Evolutionary conservation across 176 grass and related monocot genomes (phyloP).

Genomic region (Ensete glaucum): DNA sequence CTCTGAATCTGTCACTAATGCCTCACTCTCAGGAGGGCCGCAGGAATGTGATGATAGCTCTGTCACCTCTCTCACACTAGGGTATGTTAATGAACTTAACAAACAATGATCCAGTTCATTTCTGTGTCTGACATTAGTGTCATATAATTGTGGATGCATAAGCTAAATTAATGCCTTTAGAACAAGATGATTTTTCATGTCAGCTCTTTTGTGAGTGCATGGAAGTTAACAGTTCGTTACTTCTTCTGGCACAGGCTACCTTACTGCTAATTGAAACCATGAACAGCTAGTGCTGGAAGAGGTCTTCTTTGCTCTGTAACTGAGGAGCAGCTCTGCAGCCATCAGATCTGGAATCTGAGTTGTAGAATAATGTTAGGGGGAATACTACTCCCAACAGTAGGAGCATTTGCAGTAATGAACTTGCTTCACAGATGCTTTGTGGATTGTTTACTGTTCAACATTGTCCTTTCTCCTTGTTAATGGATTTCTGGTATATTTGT

Average conservation of each 20-base stretch:
- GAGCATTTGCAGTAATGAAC: not conserved
- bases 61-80: conserved; percentile 81
- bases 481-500: not conserved
- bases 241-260: not conserved
- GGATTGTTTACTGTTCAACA: not conserved
- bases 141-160: too few relatives aligned
- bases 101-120: too few relatives aligned
- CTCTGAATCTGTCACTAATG: conserved; percentile 91
- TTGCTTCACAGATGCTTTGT: not conserved
- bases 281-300: not conserved
- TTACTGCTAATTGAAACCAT: not conserved
- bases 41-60: conserved; percentile 87
- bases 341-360: not conserved
- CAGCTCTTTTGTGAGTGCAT: too few relatives aligned
- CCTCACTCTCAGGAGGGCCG: conserved; percentile 58
- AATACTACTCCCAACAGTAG: not conserved
- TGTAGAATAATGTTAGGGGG: not conserved
- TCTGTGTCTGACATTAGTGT: too few relatives aligned
- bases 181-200: too few relatives aligned
- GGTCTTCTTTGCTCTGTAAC: not conserved
- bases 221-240: not conserved
- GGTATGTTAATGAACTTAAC: conserved; percentile 19
- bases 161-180: not conserved
- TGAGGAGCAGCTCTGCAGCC: not conserved
- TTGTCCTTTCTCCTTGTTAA: not conserved